phyloP scores from a whole-genome alignment of 73 alveolate genomes.

The Urostyla sp. region DNA sequence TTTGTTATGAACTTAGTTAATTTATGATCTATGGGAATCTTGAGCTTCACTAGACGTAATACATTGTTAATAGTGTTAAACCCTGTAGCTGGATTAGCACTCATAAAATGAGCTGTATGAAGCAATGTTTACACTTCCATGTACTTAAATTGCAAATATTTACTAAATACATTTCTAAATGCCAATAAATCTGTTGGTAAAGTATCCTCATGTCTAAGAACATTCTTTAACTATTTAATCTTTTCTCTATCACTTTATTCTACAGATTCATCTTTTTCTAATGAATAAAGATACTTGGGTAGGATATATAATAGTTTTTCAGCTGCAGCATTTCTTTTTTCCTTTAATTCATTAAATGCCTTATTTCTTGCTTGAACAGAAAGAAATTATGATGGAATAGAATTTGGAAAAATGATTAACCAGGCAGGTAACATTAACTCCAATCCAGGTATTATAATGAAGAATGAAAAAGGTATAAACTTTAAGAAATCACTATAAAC shows the following conservation, averaged over 20 bases:
- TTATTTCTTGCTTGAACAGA: slow-evolving; percentile 50
- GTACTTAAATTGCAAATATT: slow-evolving; percentile 52
- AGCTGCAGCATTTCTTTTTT: slow-evolving; percentile 62
- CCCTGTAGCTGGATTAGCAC: slow-evolving; percentile 68
- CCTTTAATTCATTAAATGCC: slow-evolving; percentile 34
- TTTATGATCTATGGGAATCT: slow-evolving; percentile 50
- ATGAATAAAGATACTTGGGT: slow-evolving; percentile 55
- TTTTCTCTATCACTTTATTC: slow-evolving; percentile 51
- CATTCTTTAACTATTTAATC: slow-evolving; percentile 24
- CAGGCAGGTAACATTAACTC: slow-evolving; percentile 89
- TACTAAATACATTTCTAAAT: slow-evolving; percentile 45
- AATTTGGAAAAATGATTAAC: slow-evolving; percentile 89
- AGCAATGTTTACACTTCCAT: slow-evolving; percentile 50
- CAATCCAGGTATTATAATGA: slow-evolving; percentile 88
- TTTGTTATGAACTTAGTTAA: slow-evolving; percentile 34
- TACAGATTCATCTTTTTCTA: slow-evolving; percentile 42
- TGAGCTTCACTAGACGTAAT: slow-evolving; percentile 29
- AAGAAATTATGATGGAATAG: slow-evolving; percentile 84
- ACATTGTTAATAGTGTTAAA: slow-evolving; percentile 67
- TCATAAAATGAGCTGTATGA: slow-evolving; percentile 65
- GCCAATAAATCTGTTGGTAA: slow-evolving; percentile 69
- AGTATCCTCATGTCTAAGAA: slow-evolving; percentile 15
- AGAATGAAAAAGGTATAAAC: slow-evolving; percentile 89
- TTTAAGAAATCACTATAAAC: slow-evolving; percentile 76
- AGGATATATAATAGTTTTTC: slow-evolving; percentile 56